Base-by-base conservation (phyloP, 1,139 yeast genomes). In the Suhomyces taliae region DNA sequence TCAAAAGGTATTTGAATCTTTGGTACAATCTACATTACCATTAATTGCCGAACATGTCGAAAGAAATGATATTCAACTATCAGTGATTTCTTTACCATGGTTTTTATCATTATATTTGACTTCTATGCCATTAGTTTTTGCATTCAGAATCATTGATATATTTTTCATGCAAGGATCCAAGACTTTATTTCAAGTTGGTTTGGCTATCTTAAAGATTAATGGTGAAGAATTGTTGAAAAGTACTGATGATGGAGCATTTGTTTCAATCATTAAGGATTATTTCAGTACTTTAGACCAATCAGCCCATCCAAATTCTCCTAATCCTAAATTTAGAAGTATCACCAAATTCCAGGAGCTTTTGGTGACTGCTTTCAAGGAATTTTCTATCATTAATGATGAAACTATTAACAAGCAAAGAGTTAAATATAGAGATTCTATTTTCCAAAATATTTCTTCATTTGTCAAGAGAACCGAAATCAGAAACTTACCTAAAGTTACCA, bases 81-180 rank as follows among this genome's bases (percentile, higher is more conserved):
- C 96, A 0, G 95, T 95, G 14, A 95, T 93, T 1, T 89, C 97
- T 0, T 72, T 95, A 40, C 98, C 99, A 1, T 95, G 99, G 99
- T 95, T 95, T 60, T 72, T 95, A 48, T 90, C 97, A 0, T 70
- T 95, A 40, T 95, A 88, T 64, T 79, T 93, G 55, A 90, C 89
- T 54, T 86, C 97, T 0, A 90, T 95, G 96, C 99, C 99, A 0
- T 71, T 95, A 55, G 91, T 90, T 6, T 91, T 83, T 70, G 97
- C 99, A 3, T 90, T 90, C 59, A 74, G 99, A 62, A 87, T 95
- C 45, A 78, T 93, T 60, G 99, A 95, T 65, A 87, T 91, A 26
- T 87, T 95, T 62, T 89, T 95, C 65, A 74, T 90, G 48, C 93
- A 90, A 62, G 99, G 99, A 0, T 85, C 96, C 6, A 85, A 84